Conservation (phyloP, 2,329 filamentous ascomycete genomes). For the Trichocomaceae sp. region DNA sequence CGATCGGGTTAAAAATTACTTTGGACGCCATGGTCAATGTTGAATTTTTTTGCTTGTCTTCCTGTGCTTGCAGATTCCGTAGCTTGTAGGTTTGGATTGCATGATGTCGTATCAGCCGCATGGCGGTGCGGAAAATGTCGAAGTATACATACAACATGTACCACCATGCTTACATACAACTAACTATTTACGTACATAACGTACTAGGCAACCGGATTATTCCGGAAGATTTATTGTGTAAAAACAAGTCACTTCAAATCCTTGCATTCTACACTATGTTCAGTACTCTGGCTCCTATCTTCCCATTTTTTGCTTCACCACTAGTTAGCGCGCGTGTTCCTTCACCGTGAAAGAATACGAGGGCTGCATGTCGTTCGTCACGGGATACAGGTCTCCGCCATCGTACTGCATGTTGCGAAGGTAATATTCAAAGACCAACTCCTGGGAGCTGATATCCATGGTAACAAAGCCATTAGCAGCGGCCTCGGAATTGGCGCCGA, state of each 20-base stretch:
- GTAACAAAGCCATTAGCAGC: conserved; percentile 24
- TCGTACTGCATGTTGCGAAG: conserved; percentile 16
- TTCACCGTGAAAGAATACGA: conserved; percentile 16
- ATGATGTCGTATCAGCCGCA: too few species aligned
- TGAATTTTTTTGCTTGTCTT: not conserved
- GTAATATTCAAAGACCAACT: conserved; percentile 19
- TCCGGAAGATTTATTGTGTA: too few species aligned
- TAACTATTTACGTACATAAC: too few species aligned
- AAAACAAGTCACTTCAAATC: too few species aligned
- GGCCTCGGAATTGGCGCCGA: conserved; percentile 18
- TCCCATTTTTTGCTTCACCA: too few species aligned
- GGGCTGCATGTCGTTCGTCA: conserved; percentile 17
- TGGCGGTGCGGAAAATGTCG: too few species aligned
- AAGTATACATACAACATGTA: too few species aligned
- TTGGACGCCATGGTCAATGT: conserved; percentile 5
- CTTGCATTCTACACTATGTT: not conserved
- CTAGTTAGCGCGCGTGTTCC: not conserved
- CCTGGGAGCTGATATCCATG: conserved; percentile 18
- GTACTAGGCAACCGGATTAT: too few species aligned
- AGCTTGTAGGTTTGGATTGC: not conserved
- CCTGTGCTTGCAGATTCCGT: not conserved
- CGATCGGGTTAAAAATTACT: conserved; percentile 5
- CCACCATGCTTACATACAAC: too few species aligned
- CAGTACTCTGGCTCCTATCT: too few species aligned
- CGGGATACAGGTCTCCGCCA: conserved; percentile 20